Evolutionary conservation across 1,284 basidiomycete species (phyloP).

Genomic region (Caloboletus firmus): DNA sequence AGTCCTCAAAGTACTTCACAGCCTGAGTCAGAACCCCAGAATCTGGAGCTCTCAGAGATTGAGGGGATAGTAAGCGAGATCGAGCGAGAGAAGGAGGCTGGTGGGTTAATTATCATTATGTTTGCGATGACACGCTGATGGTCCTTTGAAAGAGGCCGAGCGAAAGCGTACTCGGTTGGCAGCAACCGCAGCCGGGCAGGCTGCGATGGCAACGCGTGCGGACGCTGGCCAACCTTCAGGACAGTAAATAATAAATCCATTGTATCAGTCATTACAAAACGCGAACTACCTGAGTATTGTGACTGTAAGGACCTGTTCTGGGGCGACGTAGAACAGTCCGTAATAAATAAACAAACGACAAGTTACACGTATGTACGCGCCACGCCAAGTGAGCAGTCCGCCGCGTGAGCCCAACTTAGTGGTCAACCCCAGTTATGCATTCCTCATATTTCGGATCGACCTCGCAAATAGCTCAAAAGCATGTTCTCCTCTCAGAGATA

Average conservation of each 20-base stretch:
- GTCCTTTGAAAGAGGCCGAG: constrained; percentile 80
- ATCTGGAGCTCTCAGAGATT: constrained; percentile 82
- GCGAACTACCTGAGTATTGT: neutral
- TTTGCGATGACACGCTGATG: constrained; percentile 72
- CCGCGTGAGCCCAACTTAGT: neutral
- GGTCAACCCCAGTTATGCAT: constrained; percentile 14
- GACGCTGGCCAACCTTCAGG: constrained; percentile 42
- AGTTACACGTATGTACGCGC: neutral
- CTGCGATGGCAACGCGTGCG: constrained; percentile 72
- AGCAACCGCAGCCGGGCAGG: constrained; percentile 67
- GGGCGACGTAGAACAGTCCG: too few species aligned
- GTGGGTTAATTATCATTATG: constrained; percentile 42
- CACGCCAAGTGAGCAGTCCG: neutral
- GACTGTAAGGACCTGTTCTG: too few species aligned
- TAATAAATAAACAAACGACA: constrained; percentile 24
- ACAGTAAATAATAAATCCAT: constrained; percentile 29
- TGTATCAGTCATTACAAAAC: constrained; percentile 19
- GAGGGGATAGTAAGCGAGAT: constrained; percentile 90
- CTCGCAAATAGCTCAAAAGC: constrained; percentile 52
- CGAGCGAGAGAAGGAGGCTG: constrained; percentile 94
- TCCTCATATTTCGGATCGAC: constrained; percentile 14
- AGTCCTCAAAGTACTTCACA: neutral
- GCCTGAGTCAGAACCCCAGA: constrained; percentile 47
- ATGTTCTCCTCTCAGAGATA: constrained; percentile 87
- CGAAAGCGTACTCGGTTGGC: constrained; percentile 85